A percentile compares a stretch with the other conserved stretches of the same genome.
Conservation (phyloP, 208 protist species). For the Paratrypanosoma confusum region DNA sequence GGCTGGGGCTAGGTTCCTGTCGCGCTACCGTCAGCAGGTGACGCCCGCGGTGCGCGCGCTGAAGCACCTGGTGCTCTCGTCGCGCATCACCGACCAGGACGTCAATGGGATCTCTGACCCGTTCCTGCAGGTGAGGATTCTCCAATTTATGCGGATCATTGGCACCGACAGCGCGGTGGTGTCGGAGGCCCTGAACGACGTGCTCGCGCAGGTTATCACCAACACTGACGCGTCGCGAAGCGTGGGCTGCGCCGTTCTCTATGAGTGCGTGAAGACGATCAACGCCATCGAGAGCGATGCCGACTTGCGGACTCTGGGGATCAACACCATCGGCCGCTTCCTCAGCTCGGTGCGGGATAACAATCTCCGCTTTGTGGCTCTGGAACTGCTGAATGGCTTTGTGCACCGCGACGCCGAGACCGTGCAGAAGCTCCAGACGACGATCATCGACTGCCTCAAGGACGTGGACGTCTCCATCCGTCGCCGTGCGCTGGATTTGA, state of each 20-base stretch:
- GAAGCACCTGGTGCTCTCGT: constrained; percentile 91
- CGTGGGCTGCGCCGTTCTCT: constrained; percentile 96
- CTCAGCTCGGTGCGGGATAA: constrained; percentile 94
- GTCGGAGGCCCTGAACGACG: constrained; percentile 95
- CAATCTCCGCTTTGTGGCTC: constrained; percentile 97
- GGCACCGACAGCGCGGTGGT: constrained; percentile 87
- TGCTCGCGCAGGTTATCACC: constrained; percentile 96
- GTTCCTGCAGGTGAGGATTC: constrained; percentile 96
- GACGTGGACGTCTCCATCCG: constrained; percentile 96
- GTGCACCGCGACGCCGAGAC: constrained; percentile 75
- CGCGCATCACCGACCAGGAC: constrained; percentile 92
- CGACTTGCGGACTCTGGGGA: constrained; percentile 84
- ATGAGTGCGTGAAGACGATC: constrained; percentile 98
- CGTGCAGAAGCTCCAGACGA: constrained; percentile 88
- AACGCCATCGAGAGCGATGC: constrained; percentile 93
- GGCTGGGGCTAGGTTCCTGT: constrained; percentile 30
- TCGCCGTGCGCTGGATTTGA: constrained; percentile 93
- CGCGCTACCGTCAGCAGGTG: constrained; percentile 77
- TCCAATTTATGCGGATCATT: constrained; percentile 94
- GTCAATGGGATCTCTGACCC: constrained; percentile 95
- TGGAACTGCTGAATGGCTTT: constrained; percentile 90
- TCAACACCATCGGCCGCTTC: constrained; percentile 98
- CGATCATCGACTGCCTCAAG: constrained; percentile 94
- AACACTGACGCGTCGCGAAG: constrained; percentile 95
- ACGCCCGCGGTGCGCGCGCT: constrained; percentile 89